These are phyloP conservation scores for Parietaria judaica DNA, from an alignment of 306 rosid genomes.

Conservation along the genomic window DNA sequence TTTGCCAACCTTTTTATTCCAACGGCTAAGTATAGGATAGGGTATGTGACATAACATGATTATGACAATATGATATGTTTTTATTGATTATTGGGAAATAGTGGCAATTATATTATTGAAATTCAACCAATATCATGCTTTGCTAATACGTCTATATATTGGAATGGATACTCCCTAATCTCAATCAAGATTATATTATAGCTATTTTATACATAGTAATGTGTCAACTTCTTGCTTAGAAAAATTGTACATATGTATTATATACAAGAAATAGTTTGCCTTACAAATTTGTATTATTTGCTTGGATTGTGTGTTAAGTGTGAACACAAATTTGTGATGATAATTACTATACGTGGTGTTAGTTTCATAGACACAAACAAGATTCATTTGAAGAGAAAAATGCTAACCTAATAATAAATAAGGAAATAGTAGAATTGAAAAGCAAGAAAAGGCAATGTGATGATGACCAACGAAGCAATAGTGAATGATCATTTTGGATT, in stretches of 20 bases:
- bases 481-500: slow-evolving; percentile 9
- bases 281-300: slow-evolving; percentile 5
- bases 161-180: slow-evolving; percentile 5
- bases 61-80: slow-evolving; percentile 28
- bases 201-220: neutral
- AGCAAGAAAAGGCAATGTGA: neutral
- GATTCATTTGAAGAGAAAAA: slow-evolving; percentile 1
- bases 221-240: slow-evolving; percentile 17
- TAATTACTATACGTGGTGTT: neutral
- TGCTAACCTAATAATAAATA: neutral
- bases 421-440: slow-evolving; percentile 4
- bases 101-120: slow-evolving; percentile 25
- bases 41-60: slow-evolving; percentile 39
- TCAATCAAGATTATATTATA: neutral
- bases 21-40: slow-evolving; percentile 27
- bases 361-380: neutral
- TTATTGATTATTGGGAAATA: slow-evolving; percentile 26
- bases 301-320: slow-evolving; percentile 8
- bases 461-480: slow-evolving; percentile 10
- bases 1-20: slow-evolving; percentile 11
- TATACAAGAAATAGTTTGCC: slow-evolving; percentile 17
- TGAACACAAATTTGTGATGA: slow-evolving; percentile 11
- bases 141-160: neutral
- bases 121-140: slow-evolving; percentile 25
- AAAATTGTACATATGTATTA: slow-evolving; percentile 6